phyloP scores from a whole-genome alignment of 2,329 filamentous ascomycete species.

The Eurotiales sp. region DNA sequence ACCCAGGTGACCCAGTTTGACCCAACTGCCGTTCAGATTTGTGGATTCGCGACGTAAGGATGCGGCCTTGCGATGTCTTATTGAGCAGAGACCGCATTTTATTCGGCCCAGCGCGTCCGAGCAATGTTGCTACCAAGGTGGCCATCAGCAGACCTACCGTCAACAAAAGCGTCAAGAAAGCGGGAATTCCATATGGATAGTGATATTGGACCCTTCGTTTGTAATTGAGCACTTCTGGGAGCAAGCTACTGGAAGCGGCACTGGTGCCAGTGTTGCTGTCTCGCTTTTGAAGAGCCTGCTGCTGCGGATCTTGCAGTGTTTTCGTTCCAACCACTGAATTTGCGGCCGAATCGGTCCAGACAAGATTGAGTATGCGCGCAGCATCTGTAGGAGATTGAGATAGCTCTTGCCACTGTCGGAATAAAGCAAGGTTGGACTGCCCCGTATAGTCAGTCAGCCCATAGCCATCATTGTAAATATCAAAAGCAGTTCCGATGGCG shows the following conservation, averaged over 20 bases:
- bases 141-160: neutral
- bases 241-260: neutral
- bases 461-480: constrained; percentile 24
- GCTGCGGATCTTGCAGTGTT: neutral
- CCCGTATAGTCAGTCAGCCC: constrained; percentile 34
- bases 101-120: neutral
- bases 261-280: neutral
- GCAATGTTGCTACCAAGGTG: neutral
- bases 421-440: constrained; percentile 38
- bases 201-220: neutral
- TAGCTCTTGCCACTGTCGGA: constrained; percentile 38
- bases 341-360: constrained; percentile 46
- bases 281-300: neutral
- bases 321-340: constrained; percentile 41
- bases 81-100: neutral
- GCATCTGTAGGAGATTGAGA: constrained; percentile 24
- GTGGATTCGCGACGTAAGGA: neutral
- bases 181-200: neutral
- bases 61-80: constrained; percentile 4
- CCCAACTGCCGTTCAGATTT: neutral
- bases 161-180: neutral
- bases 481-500: neutral
- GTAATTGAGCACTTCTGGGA: neutral
- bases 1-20: neutral
- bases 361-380: constrained; percentile 39